phyloP scores from a whole-genome alignment of 176 grass and related monocot genomes.

The Cenchrus fungigraminus region DNA sequence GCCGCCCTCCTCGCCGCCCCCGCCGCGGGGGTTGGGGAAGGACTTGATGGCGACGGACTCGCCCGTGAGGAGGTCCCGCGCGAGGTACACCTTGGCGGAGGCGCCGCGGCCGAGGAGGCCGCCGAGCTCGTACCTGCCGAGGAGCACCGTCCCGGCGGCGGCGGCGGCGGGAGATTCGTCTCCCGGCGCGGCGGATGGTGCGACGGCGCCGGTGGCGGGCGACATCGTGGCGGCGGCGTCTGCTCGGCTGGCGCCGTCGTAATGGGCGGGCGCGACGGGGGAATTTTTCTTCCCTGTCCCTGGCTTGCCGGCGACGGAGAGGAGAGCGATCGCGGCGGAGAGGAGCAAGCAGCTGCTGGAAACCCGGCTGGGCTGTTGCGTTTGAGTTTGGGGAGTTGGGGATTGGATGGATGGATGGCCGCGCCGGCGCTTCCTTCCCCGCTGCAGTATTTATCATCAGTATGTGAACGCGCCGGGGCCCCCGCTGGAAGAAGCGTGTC shows the following conservation, averaged over 20 bases:
- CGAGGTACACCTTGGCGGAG: conserved; percentile 88
- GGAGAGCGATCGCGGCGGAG: background rate
- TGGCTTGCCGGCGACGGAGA: background rate
- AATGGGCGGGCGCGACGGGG: conserved; percentile 28
- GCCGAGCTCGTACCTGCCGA: conserved; percentile 68
- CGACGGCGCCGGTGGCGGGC: conserved; percentile 55
- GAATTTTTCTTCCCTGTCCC: background rate
- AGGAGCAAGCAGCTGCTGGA: background rate
- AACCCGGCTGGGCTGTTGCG: background rate
- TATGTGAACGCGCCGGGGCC: too few species aligned
- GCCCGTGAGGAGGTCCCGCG: conserved; percentile 62
- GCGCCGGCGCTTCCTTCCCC: too few species aligned
- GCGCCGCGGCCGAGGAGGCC: conserved; percentile 82
- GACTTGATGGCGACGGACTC: conserved; percentile 77
- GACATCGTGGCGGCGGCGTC: conserved; percentile 60
- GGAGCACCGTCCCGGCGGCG: conserved; percentile 42
- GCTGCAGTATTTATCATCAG: too few species aligned
- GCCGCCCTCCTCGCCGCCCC: too few species aligned
- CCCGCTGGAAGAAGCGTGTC: too few species aligned
- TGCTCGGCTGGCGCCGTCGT: conserved; percentile 56
- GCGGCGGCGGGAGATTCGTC: background rate
- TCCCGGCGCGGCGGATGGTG: conserved; percentile 18
- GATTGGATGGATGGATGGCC: too few species aligned
- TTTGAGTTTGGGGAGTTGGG: background rate
- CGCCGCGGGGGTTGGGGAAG: conserved; percentile 57